Evolutionary conservation across 2,329 filamentous ascomycete genomes (phyloP), one percentile per base, ranked within the genome.

Genomic region (Aspergillus chevalieri): DNA sequence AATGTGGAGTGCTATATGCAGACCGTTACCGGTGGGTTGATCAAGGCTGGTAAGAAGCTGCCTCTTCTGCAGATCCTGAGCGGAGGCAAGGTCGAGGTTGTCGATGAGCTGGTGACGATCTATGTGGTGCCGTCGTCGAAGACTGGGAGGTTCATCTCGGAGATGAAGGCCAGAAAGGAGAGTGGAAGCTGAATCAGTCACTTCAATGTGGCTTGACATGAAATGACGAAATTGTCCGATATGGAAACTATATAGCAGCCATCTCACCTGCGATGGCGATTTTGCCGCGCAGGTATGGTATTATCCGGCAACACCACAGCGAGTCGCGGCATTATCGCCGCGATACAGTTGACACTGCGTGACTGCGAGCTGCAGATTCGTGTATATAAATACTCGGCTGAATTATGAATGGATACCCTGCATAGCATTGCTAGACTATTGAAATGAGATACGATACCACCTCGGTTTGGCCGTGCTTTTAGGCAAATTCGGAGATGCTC

Each of bases 41-140:
- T 95, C 61, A 96, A 95, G 74, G 84, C 91, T 19, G 92, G 93
- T 44, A 91, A 88, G 79, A 93, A 92, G 65, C 78, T 93, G 55
- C 76, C 82, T 17, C 68, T 97, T 58, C 69, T 89, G 46, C 87
- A 89, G 73, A 80, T 92, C 26, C 70, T 97, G 54, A 77, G 77
- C 7, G 82, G 81, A 7, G 89, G 87, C 6, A 90, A 86, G 63
- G 82, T 94, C 6, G 91, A 95, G 71, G 78, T 98, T 8, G 83
- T 95, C 43, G 92, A 98, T 70, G 86, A 89, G 26, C 71, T 97
- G 54, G 81, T 97, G 21, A 83, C 77, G 64, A 82, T 98, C 26
- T 90, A 88, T 64, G 82, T 97, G 1, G 78, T 98, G 56, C 92
- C 92, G 0, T 85, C 80, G 61, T 70, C 68, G 3, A 83, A 82